Evolutionary conservation across 106 monocot genomes (phyloP), one percentile per base, ranked within the genome.

Genomic region (Dendrobium catenatum): DNA sequence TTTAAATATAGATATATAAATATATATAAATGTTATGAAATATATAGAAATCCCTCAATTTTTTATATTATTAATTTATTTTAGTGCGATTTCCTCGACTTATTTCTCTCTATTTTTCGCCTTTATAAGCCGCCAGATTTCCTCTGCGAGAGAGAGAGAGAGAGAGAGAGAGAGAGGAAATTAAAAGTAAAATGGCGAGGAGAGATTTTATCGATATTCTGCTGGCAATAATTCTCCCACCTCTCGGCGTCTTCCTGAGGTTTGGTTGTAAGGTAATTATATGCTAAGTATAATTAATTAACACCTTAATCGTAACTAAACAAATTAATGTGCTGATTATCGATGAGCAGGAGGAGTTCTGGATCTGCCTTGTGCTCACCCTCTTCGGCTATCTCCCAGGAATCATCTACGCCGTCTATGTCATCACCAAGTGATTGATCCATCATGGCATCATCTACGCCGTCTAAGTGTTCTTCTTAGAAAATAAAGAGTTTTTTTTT

Each of bases 171-270:
- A 74, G 73, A 40, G 15, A 4, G 37, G 37, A 37, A 37, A 3
- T 37, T 2, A 3, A 37, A 37, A 37, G 2, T 5, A 43, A 7
- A 43, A 82, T 75, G 79, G 73, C 73, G 13, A 47, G 41, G 7
- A 79, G 79, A 76, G 82, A 47, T 51, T 90, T 83, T 74, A 67
- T 88, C 29, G 90, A 88, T 29, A 88, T 88, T 54, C 56, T 90
- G 44, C 51, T 90, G 6, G 90, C 90, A 18, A 88, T 88, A 75
- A 48, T 90, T 46, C 82, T 90, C 10, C 90, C 90, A 3, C 90
- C 88, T 3, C 84, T 90, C 13, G 90, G 90, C 1, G 90, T 90
- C 77, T 88, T 88, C 79, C 84, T 90, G 79, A 88, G 82, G 82
- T 90, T 82, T 54, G 90, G 86, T 10, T 90, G 88, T 79, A 44